phyloP scores from a whole-genome alignment of 2,329 filamentous ascomycete genomes.

The Proliferodiscus dingleyae region DNA sequence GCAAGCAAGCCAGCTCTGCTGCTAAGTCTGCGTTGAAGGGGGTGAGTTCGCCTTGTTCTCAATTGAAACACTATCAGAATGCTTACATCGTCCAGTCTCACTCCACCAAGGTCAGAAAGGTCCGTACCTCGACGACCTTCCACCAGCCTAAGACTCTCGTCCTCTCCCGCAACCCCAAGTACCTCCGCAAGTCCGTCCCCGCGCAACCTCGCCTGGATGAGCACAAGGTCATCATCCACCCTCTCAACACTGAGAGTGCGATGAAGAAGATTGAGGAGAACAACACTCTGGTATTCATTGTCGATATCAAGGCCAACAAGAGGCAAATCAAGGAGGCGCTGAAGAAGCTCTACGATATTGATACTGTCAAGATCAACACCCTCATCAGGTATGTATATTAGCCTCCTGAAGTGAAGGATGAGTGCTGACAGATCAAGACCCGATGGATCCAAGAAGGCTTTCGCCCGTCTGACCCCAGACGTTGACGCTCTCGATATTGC shows the following conservation, averaged over 20 bases:
- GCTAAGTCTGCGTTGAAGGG: conserved; percentile 95
- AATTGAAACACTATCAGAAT: conserved; percentile 33
- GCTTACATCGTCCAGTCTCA: conserved; percentile 47
- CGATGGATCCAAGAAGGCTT: conserved; percentile 98
- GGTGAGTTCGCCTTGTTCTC: conserved; percentile 56
- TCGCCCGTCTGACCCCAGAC: conserved; percentile 89
- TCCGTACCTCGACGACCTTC: conserved; percentile 90
- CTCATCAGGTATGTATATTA: conserved; percentile 72
- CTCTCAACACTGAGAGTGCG: conserved; percentile 98
- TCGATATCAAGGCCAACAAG: conserved; percentile 98
- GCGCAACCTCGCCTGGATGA: conserved; percentile 89
- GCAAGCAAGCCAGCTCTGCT: conserved; percentile 87
- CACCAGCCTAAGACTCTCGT: conserved; percentile 95
- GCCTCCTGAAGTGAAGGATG: neutral
- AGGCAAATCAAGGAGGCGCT: conserved; percentile 96
- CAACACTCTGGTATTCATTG: conserved; percentile 98
- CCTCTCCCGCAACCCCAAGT: conserved; percentile 87
- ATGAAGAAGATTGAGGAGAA: conserved; percentile 99
- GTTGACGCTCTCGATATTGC: conserved; percentile 99
- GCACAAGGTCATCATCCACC: conserved; percentile 96
- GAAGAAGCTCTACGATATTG: conserved; percentile 99
- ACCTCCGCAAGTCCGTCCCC: conserved; percentile 91
- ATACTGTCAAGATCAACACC: conserved; percentile 98
- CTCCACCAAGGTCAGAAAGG: conserved; percentile 86
- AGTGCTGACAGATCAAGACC: conserved; percentile 51